These are phyloP conservation scores for Aspergillus sp. DNA, from an alignment of 2,329 filamentous ascomycete species.

Conservation along the genomic window DNA sequence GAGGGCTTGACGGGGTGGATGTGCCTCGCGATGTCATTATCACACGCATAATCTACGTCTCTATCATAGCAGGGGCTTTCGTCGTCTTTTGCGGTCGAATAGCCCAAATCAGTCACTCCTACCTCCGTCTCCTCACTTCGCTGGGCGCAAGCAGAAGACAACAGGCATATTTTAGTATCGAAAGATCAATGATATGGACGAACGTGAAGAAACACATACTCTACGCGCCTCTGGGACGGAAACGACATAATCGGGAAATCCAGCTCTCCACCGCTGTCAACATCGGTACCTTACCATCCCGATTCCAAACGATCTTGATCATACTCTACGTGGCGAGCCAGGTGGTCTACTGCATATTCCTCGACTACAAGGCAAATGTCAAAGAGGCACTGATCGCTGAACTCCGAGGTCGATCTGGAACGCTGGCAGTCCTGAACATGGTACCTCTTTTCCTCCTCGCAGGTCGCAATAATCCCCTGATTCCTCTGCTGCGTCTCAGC, in stretches of 20 bases:
- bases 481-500: slow-evolving; percentile 70
- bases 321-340: slow-evolving; percentile 62
- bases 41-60: slow-evolving; percentile 33
- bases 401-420: slow-evolving; percentile 75
- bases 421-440: slow-evolving; percentile 80
- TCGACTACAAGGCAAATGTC: slow-evolving; percentile 37
- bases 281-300: slow-evolving; percentile 69
- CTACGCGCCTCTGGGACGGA: slow-evolving; percentile 60
- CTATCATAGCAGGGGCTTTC: slow-evolving; percentile 27
- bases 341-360: slow-evolving; percentile 58
- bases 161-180: slow-evolving; percentile 40
- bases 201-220: slow-evolving; percentile 40
- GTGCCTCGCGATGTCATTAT: slow-evolving; percentile 33
- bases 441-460: slow-evolving; percentile 83
- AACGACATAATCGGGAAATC: slow-evolving; percentile 69
- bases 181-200: slow-evolving; percentile 35
- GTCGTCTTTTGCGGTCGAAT: slow-evolving; percentile 34
- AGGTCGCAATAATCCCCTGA: slow-evolving; percentile 87
- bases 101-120: slow-evolving; percentile 36
- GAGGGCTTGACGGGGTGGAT: slow-evolving; percentile 33
- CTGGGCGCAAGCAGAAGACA: slow-evolving; percentile 27
- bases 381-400: slow-evolving; percentile 61
- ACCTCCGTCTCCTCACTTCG: slow-evolving; percentile 38
- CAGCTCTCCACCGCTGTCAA: slow-evolving; percentile 60
- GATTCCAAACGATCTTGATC: slow-evolving; percentile 66